Conservation (phyloP, 139 green algal genomes). For the Chlorella vulgaris region DNA sequence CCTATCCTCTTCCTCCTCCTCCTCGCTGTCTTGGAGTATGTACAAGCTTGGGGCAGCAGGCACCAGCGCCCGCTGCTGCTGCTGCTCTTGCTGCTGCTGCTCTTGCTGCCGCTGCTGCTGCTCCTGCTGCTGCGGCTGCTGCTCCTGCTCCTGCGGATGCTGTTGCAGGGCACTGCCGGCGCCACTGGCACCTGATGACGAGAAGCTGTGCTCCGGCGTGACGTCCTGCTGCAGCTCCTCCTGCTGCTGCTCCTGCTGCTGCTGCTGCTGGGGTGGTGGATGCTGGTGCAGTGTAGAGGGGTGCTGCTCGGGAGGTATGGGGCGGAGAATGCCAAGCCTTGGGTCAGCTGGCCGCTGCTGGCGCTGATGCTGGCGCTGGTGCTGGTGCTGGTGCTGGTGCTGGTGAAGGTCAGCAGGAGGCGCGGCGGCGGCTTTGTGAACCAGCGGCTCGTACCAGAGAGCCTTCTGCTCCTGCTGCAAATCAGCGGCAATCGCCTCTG, state of each 20-base stretch:
- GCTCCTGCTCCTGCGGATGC: neutral
- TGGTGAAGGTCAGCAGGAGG: neutral
- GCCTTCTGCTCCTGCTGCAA: neutral
- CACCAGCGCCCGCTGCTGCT: neutral
- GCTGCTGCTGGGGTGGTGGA: neutral
- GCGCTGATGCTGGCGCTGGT: neutral
- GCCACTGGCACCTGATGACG: too few species aligned
- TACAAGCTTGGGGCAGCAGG: neutral
- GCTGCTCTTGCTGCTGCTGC: neutral
- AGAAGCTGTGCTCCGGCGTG: too few species aligned
- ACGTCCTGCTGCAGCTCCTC: neutral
- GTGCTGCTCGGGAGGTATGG: neutral
- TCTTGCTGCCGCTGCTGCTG: neutral
- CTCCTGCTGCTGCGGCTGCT: neutral
- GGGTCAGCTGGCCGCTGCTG: neutral
- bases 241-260: neutral
- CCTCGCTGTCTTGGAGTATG: slow-evolving; percentile 10
- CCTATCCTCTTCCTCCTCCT: neutral
- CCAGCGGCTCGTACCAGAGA: neutral
- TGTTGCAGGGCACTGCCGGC: too few species aligned
- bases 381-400: neutral
- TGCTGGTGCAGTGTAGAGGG: neutral
- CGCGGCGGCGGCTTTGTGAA: neutral
- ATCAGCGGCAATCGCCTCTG: neutral
- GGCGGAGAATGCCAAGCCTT: neutral